Evolutionary conservation across 148 eudicot species (phyloP), one percentile per base, ranked within the genome.

Genomic region (Heliosperma pusillum): DNA sequence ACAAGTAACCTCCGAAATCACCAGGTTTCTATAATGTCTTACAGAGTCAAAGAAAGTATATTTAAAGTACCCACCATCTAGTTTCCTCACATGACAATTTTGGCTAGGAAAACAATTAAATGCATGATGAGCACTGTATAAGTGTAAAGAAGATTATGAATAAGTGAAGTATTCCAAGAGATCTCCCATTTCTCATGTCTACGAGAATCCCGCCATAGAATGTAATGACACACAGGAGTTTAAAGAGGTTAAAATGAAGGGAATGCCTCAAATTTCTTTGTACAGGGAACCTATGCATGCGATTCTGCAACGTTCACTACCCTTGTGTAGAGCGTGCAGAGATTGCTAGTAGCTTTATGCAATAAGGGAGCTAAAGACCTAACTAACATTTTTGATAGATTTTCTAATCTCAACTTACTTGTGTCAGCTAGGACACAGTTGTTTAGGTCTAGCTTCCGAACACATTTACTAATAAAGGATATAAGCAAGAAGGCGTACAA

Each of bases 241-340:
- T 21, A 24, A 69, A 17, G 60, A 70, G 73, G 19, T 15, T 8
- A 33, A 50, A 13, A 58, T 22, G 24, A 70, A 50, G 40, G 40
- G 22, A 70, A 30, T 26, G 29, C 36, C 36, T 70, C 59, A 50
- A 21, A 58, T 21, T 45, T 47, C 72, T n/a, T 7, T 66, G 24
- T 40, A 67, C 53, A 67, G 71, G 12, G 13, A 36, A 13, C 47
- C 21, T 13, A 50, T 40, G 53, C 27, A 42, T 44, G 55, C 16
- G 53, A 40, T n/a, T 67, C 71, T 20, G 53, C 27, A 67, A 42
- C 53, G 45, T 67, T 42, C 26, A 67, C 21, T 67, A 67, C 19
- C 8, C 5, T 27, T 3, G 22, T 21, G 8, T 22, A 66, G 25
- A 2, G 27, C 29, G n/a, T 17, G 15, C 59, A 70, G 9, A 25